Base-by-base conservation (phyloP, 2,329 filamentous ascomycete genomes). In the Cladophialophora chaetospira region DNA sequence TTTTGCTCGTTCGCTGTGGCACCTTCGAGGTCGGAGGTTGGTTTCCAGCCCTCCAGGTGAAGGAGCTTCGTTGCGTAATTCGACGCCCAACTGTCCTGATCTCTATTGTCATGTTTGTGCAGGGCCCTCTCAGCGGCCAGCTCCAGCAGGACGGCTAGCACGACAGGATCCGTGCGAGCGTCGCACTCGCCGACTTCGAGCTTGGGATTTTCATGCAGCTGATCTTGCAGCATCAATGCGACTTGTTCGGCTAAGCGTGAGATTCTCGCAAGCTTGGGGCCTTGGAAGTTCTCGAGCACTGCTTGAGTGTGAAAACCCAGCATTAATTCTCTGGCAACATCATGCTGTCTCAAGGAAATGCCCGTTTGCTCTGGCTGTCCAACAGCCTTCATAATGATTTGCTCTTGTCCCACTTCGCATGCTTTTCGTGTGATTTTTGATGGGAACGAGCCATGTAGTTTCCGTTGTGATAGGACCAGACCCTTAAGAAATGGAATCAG, bases 141-240 rank as follows among this genome's bases (percentile, higher is more conserved):
- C 49, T 79, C 73, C 5, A 81, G 66, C 15, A 79, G 57, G 2
- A 72, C 66, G 19, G 71, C 77, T 42, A 76, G 69, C 15, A 79
- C 70, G 23, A 73, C 71, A 1, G 76, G 75, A 53, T 69, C 68
- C 43, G 64, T 65, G 60, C 75, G 73, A 9, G 73, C 69, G 50
- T 79, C 72, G 6, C 42, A 48, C 17, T 58, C 55, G 28, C 51
- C 51, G n/a, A 50, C 23, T 19, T 49, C 44, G 23, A 58, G 40
- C 47, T 55, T 53, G 28, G 28, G 35, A 5, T 47, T 47, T 17
- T 48, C 56, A 54, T 75, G 71, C 46, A 71, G 65, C n/a, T 68
- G 65, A 3, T 64, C 53, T 40, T 76, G 70, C 64, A 77, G 69
- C 57, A 76, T 57, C 29, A 63, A 59, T 3, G 69, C 68, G 10